These are phyloP conservation scores for Meredithiella fracta DNA, from an alignment of 2,329 filamentous ascomycete genomes.

Conservation along the genomic window DNA sequence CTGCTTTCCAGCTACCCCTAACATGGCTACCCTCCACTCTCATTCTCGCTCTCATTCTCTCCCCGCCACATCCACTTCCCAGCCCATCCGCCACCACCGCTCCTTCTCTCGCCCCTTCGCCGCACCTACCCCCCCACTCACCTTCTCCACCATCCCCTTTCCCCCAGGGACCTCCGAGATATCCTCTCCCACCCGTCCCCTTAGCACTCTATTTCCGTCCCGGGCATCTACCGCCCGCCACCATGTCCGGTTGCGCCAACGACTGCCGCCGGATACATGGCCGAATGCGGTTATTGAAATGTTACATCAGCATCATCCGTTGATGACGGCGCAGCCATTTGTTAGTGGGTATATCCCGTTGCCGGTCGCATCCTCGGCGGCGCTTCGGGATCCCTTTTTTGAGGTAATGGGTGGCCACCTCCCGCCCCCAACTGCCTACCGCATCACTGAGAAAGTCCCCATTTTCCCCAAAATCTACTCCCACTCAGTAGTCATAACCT, in stretches of 20 bases:
- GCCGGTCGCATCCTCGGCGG: slow-evolving; percentile 20
- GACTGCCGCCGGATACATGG: slow-evolving; percentile 26
- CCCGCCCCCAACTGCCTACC: slow-evolving; percentile 19
- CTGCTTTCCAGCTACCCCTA: background rate
- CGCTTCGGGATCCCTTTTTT: slow-evolving; percentile 28
- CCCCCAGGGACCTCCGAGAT: slow-evolving; percentile 21
- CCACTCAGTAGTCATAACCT: slow-evolving; percentile 27
- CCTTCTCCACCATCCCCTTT: slow-evolving; percentile 1
- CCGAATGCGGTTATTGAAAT: slow-evolving; percentile 24
- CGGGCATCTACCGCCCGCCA: slow-evolving; percentile 11
- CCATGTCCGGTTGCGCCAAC: slow-evolving; percentile 24
- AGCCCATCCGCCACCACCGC: background rate
- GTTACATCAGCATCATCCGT: slow-evolving; percentile 26
- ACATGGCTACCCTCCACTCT: background rate
- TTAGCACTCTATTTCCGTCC: slow-evolving; percentile 14
- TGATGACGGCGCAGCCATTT: slow-evolving; percentile 27
- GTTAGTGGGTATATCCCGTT: slow-evolving; percentile 23
- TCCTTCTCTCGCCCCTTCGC: slow-evolving; percentile 2
- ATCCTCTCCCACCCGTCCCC: slow-evolving; percentile 7
- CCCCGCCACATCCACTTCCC: background rate
- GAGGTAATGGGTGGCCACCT: slow-evolving; percentile 8
- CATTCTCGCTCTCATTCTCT: background rate
- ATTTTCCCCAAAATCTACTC: slow-evolving; percentile 25
- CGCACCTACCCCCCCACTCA: slow-evolving; percentile 1
- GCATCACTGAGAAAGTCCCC: slow-evolving; percentile 21